These are phyloP conservation scores for Isoetes engelmannii DNA, from an alignment of 83 land plant genomes.

Conservation along the genomic window DNA sequence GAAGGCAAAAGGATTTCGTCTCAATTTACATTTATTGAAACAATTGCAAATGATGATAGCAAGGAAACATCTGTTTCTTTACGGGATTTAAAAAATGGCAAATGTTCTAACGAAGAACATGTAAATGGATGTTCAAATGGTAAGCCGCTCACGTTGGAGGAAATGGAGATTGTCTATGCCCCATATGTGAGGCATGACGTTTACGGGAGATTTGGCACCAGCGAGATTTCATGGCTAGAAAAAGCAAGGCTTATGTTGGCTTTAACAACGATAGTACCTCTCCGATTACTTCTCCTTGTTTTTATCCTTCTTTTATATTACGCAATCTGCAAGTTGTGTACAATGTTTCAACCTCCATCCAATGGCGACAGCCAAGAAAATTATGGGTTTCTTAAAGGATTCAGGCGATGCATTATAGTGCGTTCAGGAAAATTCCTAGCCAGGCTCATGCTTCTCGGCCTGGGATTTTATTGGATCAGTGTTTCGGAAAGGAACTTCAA, in stretches of 20 bases:
- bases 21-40: too few species aligned
- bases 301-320: conserved; percentile 57
- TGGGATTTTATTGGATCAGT: conserved; percentile 88
- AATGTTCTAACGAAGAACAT: too few species aligned
- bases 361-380: conserved; percentile 71
- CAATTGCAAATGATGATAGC: too few species aligned
- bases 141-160: conserved; percentile 27
- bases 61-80: too few species aligned
- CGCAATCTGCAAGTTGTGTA: conserved; percentile 69
- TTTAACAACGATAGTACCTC: conserved; percentile 52
- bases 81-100: too few species aligned
- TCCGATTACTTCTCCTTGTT: conserved; percentile 47
- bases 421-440: conserved; percentile 60
- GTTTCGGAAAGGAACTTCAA: conserved; percentile 17
- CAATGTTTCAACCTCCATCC: conserved; percentile 46
- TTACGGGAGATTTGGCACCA: conserved; percentile 76
- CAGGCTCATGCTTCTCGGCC: conserved; percentile 55
- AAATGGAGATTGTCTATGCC: conserved; percentile 79
- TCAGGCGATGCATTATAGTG: conserved; percentile 65
- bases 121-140: background rate
- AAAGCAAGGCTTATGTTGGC: conserved; percentile 52
- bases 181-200: conserved; percentile 72
- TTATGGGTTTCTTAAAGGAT: conserved; percentile 64
- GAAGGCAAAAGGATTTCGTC: too few species aligned
- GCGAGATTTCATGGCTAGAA: conserved; percentile 53